Conservation (phyloP, 1,284 basidiomycete genomes). For the Jaminaea rosea region DNA sequence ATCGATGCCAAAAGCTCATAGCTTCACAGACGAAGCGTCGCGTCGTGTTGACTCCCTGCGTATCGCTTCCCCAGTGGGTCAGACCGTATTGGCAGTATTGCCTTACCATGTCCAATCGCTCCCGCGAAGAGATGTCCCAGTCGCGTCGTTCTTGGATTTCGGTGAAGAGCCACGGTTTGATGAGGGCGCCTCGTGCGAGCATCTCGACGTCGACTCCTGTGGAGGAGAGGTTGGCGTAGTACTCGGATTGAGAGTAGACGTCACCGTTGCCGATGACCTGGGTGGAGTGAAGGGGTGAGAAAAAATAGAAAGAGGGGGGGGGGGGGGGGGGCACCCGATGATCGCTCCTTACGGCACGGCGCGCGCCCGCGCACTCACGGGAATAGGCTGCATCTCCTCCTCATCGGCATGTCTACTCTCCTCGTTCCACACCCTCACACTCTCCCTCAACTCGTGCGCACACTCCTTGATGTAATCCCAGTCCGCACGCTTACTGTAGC, state of each 20-base stretch:
- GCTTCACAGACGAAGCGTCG: slow-evolving; percentile 89
- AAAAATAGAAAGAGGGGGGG: too few relatives aligned
- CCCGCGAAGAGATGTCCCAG: slow-evolving; percentile 86
- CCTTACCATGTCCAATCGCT: slow-evolving; percentile 76
- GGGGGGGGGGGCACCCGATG: too few relatives aligned
- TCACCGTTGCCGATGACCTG: slow-evolving; percentile 96
- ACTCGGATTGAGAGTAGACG: slow-evolving; percentile 76
- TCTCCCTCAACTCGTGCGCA: slow-evolving; percentile 70
- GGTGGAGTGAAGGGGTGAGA: too few relatives aligned
- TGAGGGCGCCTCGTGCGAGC: slow-evolving; percentile 86
- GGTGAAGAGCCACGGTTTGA: slow-evolving; percentile 72
- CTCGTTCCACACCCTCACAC: slow-evolving; percentile 36
- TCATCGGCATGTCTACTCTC: slow-evolving; percentile 22
- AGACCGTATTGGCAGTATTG: slow-evolving; percentile 36
- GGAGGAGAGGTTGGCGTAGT: slow-evolving; percentile 66
- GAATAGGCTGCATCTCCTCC: slow-evolving; percentile 60
- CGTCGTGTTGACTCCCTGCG: slow-evolving; percentile 74
- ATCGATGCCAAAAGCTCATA: slow-evolving; percentile 86
- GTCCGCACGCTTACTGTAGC: slow-evolving; percentile 44
- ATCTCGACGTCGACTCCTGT: slow-evolving; percentile 86
- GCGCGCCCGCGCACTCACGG: too few relatives aligned
- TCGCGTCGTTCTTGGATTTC: slow-evolving; percentile 72
- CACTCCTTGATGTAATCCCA: slow-evolving; percentile 60
- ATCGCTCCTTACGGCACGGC: too few relatives aligned
- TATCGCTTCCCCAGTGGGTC: slow-evolving; percentile 44